Evolutionary conservation across 164 flowering plant genomes (phyloP).

Genomic region (Sedum album): DNA sequence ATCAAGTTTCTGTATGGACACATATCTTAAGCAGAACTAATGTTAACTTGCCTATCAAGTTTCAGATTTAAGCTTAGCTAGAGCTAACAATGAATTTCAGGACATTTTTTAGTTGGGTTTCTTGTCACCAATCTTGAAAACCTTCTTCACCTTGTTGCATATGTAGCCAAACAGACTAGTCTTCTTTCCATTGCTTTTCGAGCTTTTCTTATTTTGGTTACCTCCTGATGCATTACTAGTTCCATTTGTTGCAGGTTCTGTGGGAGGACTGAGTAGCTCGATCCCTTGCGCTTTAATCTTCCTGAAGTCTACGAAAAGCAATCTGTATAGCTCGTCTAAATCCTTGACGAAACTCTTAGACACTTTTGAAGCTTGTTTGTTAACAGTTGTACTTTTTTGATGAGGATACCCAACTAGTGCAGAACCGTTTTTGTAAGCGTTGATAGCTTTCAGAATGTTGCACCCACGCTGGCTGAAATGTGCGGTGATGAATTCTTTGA

Average conservation of each 20-base stretch:
- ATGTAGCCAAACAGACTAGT: neutral
- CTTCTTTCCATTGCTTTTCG: neutral
- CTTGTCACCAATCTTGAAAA: constrained; percentile 8
- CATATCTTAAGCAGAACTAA: neutral
- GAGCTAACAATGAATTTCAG: constrained; percentile 1
- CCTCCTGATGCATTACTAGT: neutral
- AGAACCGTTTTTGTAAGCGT: constrained; percentile 7
- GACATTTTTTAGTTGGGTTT: constrained; percentile 24
- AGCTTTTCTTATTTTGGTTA: neutral
- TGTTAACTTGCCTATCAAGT: neutral
- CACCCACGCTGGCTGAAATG: constrained; percentile 18
- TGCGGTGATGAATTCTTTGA: constrained; percentile 13
- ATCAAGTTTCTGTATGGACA: neutral
- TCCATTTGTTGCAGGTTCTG: neutral
- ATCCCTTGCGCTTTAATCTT: neutral
- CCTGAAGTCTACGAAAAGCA: neutral
- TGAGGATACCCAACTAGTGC: neutral
- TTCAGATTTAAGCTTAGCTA: neutral
- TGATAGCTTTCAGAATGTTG: constrained; percentile 15
- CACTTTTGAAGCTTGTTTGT: neutral
- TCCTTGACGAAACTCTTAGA: neutral
- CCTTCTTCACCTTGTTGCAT: neutral
- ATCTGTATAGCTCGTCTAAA: neutral
- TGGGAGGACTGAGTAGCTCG: neutral
- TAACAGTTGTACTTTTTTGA: neutral